Base-by-base conservation (phyloP, 1,139 yeast species). In the Diutina siamensis region DNA sequence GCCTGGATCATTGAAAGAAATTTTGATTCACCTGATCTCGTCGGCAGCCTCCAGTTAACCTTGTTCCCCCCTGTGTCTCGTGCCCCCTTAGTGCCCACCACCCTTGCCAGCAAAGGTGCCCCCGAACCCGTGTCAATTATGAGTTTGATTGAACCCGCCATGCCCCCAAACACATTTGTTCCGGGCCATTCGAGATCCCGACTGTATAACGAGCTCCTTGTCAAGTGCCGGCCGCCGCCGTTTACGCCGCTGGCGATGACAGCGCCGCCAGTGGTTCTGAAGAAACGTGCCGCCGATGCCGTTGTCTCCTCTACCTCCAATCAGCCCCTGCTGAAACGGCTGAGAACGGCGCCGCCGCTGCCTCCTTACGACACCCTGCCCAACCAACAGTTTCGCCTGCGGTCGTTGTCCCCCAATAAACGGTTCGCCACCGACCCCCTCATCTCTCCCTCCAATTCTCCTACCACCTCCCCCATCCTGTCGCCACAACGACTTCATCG, bases 281-380 rank as follows among this genome's bases (percentile, higher is more conserved):
- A 32, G 34, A 32, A 32, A 32, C 12, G n/a, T n/a, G n/a, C n/a
- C n/a, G n/a, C n/a, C n/a, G n/a, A n/a, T n/a, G n/a, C n/a, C n/a
- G n/a, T n/a, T n/a, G n/a, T n/a, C n/a, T n/a, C n/a, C n/a, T n/a
- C n/a, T n/a, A n/a, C n/a, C n/a, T n/a, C n/a, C n/a, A n/a, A n/a
- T n/a, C n/a, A n/a, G n/a, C n/a, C n/a, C n/a, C n/a, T n/a, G n/a
- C 28, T 25, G 34, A 31, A 74, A 52, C 59, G 76, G 45, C 65
- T 75, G 12, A 62, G 72, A 55, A 73, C 79, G 3, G 78, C 78
- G 3, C 79, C 79, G 28, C 74, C 78, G 9, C 68, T 71, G 19
- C 72, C 58, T 1, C 51, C 53, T 2, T 48, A 55, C 70, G 2
- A 69, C 72, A n/a, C 57, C 53, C 45, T 59, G 57, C 38, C 15